phyloP scores from a whole-genome alignment of 2,329 filamentous ascomycete genomes.

The Alternaria conjuncta region DNA sequence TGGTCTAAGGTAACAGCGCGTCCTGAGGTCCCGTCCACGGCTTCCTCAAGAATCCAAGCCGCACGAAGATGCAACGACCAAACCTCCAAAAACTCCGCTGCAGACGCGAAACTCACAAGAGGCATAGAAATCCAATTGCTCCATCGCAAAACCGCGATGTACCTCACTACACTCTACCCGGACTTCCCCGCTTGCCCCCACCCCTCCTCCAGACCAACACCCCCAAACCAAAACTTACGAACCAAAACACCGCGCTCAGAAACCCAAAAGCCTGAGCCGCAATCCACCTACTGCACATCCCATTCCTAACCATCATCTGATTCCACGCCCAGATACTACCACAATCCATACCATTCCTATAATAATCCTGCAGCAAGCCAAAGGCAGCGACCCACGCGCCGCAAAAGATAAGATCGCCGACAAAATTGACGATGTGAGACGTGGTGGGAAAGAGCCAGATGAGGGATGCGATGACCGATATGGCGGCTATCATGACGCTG shows the following conservation, averaged over 20 bases:
- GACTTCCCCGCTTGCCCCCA: background rate
- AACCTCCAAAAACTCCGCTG: too few relatives aligned
- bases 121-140: too few relatives aligned
- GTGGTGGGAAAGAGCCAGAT: constrained; percentile 76
- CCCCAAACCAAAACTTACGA: constrained; percentile 56
- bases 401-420: constrained; percentile 71
- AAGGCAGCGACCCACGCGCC: constrained; percentile 66
- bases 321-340: constrained; percentile 58
- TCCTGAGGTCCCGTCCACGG: background rate
- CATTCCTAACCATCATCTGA: constrained; percentile 51
- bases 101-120: background rate
- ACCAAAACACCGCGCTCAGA: constrained; percentile 73
- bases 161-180: background rate
- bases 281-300: constrained; percentile 72
- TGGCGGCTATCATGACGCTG: constrained; percentile 70
- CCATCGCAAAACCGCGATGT: background rate
- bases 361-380: constrained; percentile 49
- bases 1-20: background rate
- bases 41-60: background rate
- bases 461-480: constrained; percentile 70
- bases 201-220: constrained; percentile 6
- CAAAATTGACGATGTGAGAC: constrained; percentile 70
- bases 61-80: background rate
- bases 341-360: constrained; percentile 24
- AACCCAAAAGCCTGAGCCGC: constrained; percentile 74